Percentiles rank a stretch among this genome's conserved stretches.
Conservation (phyloP, 2,329 filamentous ascomycete genomes). For the Pleoardoris graminearum region DNA sequence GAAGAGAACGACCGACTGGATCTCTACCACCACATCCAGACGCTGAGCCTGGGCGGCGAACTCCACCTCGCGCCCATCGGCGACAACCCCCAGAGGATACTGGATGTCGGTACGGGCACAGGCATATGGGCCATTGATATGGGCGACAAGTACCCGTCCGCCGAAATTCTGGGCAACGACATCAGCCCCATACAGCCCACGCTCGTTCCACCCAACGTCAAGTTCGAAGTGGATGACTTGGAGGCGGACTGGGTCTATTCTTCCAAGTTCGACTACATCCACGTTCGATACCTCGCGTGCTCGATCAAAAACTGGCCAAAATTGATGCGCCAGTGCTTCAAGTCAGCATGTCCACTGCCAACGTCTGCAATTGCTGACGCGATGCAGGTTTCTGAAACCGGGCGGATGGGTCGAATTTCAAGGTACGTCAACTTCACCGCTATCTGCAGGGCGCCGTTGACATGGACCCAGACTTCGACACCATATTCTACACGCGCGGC, state of each 20-base stretch:
- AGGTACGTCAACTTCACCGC: not conserved
- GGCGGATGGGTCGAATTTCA: constrained; percentile 36
- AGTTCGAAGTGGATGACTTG: constrained; percentile 43
- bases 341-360: constrained; percentile 26
- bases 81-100: constrained; percentile 22
- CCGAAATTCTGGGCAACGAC: constrained; percentile 43
- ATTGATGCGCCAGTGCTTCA: constrained; percentile 25
- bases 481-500: constrained; percentile 24
- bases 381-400: constrained; percentile 41
- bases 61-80: constrained; percentile 31
- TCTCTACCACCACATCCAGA: constrained; percentile 31
- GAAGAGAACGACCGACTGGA: constrained; percentile 32
- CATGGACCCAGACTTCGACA: constrained; percentile 23
- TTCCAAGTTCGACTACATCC: constrained; percentile 32
- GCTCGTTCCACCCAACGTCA: constrained; percentile 43
- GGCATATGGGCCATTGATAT: constrained; percentile 35
- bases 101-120: constrained; percentile 28
- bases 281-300: constrained; percentile 29
- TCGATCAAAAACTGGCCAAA: constrained; percentile 28
- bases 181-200: constrained; percentile 38
- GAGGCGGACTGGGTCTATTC: constrained; percentile 39
- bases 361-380: not conserved
- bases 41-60: constrained; percentile 23
- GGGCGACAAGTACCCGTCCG: constrained; percentile 35
- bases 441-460: not conserved